Conservation (phyloP, 768 basidiomycete species). For the Mycena polygramma region DNA sequence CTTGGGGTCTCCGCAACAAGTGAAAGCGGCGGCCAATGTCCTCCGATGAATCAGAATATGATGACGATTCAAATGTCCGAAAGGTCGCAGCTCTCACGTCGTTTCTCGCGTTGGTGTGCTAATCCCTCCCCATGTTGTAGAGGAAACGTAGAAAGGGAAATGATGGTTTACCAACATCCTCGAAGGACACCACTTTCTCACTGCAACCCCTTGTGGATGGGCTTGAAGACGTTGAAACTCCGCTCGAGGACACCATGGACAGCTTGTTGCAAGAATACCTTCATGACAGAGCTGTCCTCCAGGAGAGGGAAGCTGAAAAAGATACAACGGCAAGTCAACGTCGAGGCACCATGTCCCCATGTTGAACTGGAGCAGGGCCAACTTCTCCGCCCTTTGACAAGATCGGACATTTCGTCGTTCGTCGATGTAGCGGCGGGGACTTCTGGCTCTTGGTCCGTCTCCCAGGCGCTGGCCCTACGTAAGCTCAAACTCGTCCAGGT, state of each 20-base stretch:
- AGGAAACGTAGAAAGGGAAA: constrained; percentile 44
- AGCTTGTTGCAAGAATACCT: constrained; percentile 50
- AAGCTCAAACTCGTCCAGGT: constrained; percentile 63
- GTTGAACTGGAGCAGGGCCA: constrained; percentile 45
- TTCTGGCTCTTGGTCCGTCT: constrained; percentile 39
- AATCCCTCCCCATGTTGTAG: constrained; percentile 2
- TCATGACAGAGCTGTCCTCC: constrained; percentile 44
- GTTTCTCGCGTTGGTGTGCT: not conserved
- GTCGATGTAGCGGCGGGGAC: constrained; percentile 40
- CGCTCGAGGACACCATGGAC: constrained; percentile 53
- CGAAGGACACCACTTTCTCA: constrained; percentile 26
- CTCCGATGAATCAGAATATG: constrained; percentile 32
- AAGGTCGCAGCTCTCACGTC: constrained; percentile 24
- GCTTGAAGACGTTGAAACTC: constrained; percentile 27
- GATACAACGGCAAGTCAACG: constrained; percentile 40
- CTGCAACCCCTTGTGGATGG: constrained; percentile 34
- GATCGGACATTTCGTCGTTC: constrained; percentile 55
- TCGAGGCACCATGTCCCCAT: constrained; percentile 5
- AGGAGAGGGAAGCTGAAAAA: constrained; percentile 37
- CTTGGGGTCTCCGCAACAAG: not conserved
- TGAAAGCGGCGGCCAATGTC: constrained; percentile 19
- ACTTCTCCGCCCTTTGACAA: constrained; percentile 56
- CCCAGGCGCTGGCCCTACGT: constrained; percentile 53
- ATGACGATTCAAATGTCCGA: constrained; percentile 9
- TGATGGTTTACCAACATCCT: constrained; percentile 31